Conservation (phyloP, 208 protist genomes). For the Trichomonas vaginalis region DNA sequence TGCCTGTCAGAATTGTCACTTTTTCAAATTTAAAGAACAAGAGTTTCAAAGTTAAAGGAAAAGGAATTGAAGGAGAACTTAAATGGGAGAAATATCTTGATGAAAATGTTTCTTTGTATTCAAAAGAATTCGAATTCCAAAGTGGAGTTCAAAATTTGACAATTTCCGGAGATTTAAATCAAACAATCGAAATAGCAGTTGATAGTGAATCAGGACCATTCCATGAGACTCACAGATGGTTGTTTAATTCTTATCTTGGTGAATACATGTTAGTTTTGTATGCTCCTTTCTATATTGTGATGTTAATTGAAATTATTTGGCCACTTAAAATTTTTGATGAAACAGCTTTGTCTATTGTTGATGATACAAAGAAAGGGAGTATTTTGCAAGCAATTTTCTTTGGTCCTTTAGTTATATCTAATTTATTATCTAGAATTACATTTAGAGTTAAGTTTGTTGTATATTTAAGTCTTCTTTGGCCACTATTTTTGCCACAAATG, state of each 20-base stretch:
- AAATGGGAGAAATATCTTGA: not conserved
- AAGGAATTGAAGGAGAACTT: not conserved
- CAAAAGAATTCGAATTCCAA: not conserved
- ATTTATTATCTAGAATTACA: too few species aligned
- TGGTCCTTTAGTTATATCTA: too few species aligned
- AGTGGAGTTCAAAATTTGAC: not conserved
- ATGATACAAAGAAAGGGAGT: too few species aligned
- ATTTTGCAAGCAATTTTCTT: too few species aligned
- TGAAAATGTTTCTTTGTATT: not conserved
- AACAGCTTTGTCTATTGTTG: too few species aligned
- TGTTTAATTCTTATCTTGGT: not conserved
- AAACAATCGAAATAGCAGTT: not conserved
- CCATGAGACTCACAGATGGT: not conserved
- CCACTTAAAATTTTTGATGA: too few species aligned
- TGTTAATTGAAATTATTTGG: too few species aligned
- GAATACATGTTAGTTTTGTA: too few species aligned
- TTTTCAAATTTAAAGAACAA: not conserved
- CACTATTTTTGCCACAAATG: too few species aligned
- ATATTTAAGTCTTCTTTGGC: too few species aligned
- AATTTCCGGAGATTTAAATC: not conserved
- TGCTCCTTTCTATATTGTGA: too few species aligned
- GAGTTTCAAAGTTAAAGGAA: not conserved
- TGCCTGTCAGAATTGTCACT: not conserved
- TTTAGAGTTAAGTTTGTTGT: too few species aligned
- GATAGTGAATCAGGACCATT: not conserved